Evolutionary conservation across 2,329 filamentous ascomycete genomes (phyloP), one percentile per base, ranked within the genome.

Genomic region (Chalara sp.): DNA sequence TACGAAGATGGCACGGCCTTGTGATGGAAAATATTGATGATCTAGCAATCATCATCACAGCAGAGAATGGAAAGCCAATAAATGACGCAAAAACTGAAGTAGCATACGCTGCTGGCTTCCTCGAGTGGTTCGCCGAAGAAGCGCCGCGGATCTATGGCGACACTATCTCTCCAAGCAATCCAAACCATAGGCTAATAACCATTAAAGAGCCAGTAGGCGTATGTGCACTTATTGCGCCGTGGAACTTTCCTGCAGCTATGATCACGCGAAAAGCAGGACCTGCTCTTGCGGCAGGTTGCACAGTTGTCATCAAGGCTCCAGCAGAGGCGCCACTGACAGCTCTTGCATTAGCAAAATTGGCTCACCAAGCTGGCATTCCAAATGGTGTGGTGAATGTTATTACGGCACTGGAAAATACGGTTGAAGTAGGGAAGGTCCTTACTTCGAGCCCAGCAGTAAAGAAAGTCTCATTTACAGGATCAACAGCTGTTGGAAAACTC

Each of bases 301-400:
- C 84, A 3, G 79, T 88, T 8, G 83, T 88, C 4, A 77, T 79
- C 47, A 88, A 88, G 67, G 81, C 83, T n/a, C 81, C 84, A 0
- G 76, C 77, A 13, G 83, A 87, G 67, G 89, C 87, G 2, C 87
- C 87, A 0, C 78, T 88, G 61, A 87, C 85, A 29, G 79, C 83
- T 1, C 78, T 88, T 32, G 82, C 84, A 0, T 69, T 90, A 7
- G 84, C 83, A 0, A 77, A 83, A 58, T 76, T 91, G 21, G 84
- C 82, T 0, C 71, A 78, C 42, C 76, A 83, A 12, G 88, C 88
- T 1, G 88, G 87, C 1, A 85, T 90, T 41, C 86, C 87, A 1
- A 79, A 81, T 39, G 87, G 88, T 2, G 84, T 84, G 0, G 75
- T 93, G 52, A 86, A 86, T 64, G 71, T 50, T n/a, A 39, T 39